Conservation (phyloP, 441 rosid genomes). For the Pelargonium citronellum region DNA sequence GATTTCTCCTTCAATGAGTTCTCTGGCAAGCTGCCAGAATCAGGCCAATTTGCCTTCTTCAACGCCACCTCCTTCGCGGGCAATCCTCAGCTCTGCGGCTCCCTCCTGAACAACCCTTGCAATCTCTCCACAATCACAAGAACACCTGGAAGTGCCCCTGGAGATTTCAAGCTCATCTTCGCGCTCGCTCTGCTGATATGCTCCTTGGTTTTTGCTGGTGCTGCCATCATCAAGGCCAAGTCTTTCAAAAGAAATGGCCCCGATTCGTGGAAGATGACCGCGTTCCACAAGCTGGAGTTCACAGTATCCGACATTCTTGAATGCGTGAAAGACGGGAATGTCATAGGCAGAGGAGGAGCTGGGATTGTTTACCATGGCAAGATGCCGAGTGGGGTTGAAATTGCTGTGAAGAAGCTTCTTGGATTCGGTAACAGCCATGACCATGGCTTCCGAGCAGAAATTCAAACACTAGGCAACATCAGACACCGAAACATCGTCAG, state of each 20-base stretch:
- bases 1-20: constrained; percentile 52
- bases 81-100: constrained; percentile 48
- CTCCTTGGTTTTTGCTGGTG: constrained; percentile 37
- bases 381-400: constrained; percentile 44
- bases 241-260: constrained; percentile 33
- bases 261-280: constrained; percentile 46
- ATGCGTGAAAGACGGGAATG: constrained; percentile 50
- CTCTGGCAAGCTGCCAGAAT: constrained; percentile 44
- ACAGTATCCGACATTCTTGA: constrained; percentile 37
- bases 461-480: constrained; percentile 48
- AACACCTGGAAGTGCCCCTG: constrained; percentile 23
- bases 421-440: constrained; percentile 44
- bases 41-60: constrained; percentile 41
- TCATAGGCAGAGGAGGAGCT: constrained; percentile 50
- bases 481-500: constrained; percentile 51
- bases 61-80: constrained; percentile 49
- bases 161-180: constrained; percentile 34
- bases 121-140: constrained; percentile 26
- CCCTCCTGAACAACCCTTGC: constrained; percentile 45
- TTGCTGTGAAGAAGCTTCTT: constrained; percentile 45
- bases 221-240: constrained; percentile 40
- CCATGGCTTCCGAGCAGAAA: constrained; percentile 48
- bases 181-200: constrained; percentile 42
- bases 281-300: constrained; percentile 45
- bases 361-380: constrained; percentile 51